phyloP scores from a whole-genome alignment of 345 rosid species.

The Boechera retrofracta region DNA sequence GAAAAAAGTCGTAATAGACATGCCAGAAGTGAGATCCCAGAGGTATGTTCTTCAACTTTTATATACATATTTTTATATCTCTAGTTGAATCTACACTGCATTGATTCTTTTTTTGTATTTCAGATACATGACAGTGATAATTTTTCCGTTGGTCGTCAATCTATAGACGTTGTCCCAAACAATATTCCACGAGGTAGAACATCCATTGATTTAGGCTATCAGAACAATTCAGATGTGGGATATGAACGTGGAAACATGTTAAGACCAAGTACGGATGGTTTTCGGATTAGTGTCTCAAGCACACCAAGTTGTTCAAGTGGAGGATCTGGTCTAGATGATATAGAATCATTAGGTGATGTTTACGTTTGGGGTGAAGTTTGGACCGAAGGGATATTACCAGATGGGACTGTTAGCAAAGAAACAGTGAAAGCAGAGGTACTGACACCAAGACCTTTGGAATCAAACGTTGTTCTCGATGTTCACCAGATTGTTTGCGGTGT shows the following conservation, averaged over 20 bases:
- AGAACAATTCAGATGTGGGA: conserved; percentile 72
- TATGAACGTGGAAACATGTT: conserved; percentile 85
- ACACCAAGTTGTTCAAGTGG: conserved; percentile 96
- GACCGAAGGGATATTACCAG: conserved; percentile 66
- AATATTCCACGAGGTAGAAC: conserved; percentile 60
- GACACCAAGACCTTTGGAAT: conserved; percentile 81
- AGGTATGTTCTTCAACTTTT: conserved; percentile 55
- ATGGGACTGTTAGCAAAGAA: conserved; percentile 56
- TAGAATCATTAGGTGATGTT: conserved; percentile 95
- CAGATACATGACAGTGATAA: conserved; percentile 65
- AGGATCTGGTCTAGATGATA: conserved; percentile 98
- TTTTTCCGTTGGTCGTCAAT: conserved; percentile 53
- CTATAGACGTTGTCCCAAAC: conserved; percentile 54
- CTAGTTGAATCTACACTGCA: background rate
- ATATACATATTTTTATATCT: background rate
- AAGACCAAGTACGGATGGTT: conserved; percentile 89
- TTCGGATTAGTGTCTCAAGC: conserved; percentile 93
- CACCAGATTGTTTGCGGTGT: conserved; percentile 91
- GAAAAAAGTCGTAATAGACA: conserved; percentile 58
- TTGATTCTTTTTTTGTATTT: background rate
- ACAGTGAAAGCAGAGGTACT: conserved; percentile 63
- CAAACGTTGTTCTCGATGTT: conserved; percentile 95
- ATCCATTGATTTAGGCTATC: conserved; percentile 62
- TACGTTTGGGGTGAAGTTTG: conserved; percentile 97
- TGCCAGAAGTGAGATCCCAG: conserved; percentile 69